A percentile compares a stretch with the other conserved stretches of the same genome.
These are phyloP conservation scores for Cerrena zonata DNA, from an alignment of 1,284 basidiomycete species.

Conservation along the genomic window DNA sequence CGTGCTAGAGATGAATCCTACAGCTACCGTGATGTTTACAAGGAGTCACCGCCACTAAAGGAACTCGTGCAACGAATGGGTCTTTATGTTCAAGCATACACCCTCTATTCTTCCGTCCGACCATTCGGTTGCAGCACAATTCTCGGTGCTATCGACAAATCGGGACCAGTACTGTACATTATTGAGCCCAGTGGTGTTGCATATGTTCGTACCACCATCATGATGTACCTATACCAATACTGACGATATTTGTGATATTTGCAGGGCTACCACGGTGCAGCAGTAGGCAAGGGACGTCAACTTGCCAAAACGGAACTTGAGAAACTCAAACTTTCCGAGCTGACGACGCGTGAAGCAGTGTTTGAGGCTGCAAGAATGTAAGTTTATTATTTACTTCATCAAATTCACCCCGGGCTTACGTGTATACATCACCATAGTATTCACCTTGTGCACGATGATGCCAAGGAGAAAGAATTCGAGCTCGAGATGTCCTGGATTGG, in stretches of 20 bases:
- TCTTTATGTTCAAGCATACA: slow-evolving; percentile 91
- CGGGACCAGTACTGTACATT: slow-evolving; percentile 83
- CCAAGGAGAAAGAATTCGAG: slow-evolving; percentile 97
- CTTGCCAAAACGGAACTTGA: slow-evolving; percentile 98
- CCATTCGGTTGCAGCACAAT: slow-evolving; percentile 95
- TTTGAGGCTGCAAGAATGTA: slow-evolving; percentile 92
- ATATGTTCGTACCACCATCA: slow-evolving; percentile 50
- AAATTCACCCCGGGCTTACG: background rate
- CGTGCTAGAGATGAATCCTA: slow-evolving; percentile 82
- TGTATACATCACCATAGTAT: slow-evolving; percentile 52
- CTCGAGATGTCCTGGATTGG: slow-evolving; percentile 97
- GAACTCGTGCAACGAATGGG: slow-evolving; percentile 80
- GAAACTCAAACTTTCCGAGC: slow-evolving; percentile 80
- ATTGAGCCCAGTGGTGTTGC: slow-evolving; percentile 94
- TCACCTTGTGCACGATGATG: slow-evolving; percentile 94
- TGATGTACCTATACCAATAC: background rate
- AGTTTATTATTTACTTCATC: slow-evolving; percentile 27
- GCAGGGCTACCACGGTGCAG: slow-evolving; percentile 88
- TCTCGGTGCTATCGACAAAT: slow-evolving; percentile 84
- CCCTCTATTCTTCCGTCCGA: slow-evolving; percentile 94
- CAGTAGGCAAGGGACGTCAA: slow-evolving; percentile 93
- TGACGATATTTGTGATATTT: background rate
- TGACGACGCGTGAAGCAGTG: slow-evolving; percentile 82
- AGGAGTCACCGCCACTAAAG: slow-evolving; percentile 75
- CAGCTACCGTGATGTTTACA: slow-evolving; percentile 73